Base-by-base conservation (phyloP, 495 filamentous ascomycete genomes). In the Chaetomium cochliodes region DNA sequence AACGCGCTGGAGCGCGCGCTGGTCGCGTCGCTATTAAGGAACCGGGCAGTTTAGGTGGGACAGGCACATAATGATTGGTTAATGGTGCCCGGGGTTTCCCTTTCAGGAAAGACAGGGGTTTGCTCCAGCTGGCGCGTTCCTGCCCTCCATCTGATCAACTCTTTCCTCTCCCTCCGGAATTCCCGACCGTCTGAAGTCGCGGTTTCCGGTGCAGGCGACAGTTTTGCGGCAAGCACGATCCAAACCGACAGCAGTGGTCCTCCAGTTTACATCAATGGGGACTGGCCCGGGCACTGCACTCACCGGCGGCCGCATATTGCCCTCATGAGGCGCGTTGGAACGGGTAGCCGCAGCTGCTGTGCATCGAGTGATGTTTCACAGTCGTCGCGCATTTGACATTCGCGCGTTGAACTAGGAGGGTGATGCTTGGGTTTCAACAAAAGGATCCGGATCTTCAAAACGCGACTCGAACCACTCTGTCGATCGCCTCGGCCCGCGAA, bases 11-110 rank as follows among this genome's bases (percentile, higher is more conserved):
- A 52, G 37, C 51, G 60, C 60, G 60, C n/a, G 37, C 12, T 37
- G 39, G 51, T 61, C 67, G 67, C 64, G 67, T 69, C 52, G 58
- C 9, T 39, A n/a, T n/a, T n/a, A n/a, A 20, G n/a, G 60, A 50
- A 11, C 37, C 6, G 18, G 60, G 60, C 51, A 5, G 6, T 12
- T 22, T 16, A 30, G 11, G 11, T 42, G 16, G 16, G 18, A 6
- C 7, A 13, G 18, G 15, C 7, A 13, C 9, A 15, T 0, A 37
- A 22, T 56, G 50, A 63, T 63, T 63, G 60, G 60, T 15, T 30
- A 39, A 37, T 9, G 22, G 1, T 3, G 59, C 49, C 49, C 1
- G 30, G 23, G 15, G 0, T 33, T 44, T 42, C 59, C 47, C 1
- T 25, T 51, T 60, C 30, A 11, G 58, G 58, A 37, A 28, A 28